Base-by-base conservation (phyloP, 2,329 filamentous ascomycete genomes). In the Teratosphaeria zuluensis region DNA sequence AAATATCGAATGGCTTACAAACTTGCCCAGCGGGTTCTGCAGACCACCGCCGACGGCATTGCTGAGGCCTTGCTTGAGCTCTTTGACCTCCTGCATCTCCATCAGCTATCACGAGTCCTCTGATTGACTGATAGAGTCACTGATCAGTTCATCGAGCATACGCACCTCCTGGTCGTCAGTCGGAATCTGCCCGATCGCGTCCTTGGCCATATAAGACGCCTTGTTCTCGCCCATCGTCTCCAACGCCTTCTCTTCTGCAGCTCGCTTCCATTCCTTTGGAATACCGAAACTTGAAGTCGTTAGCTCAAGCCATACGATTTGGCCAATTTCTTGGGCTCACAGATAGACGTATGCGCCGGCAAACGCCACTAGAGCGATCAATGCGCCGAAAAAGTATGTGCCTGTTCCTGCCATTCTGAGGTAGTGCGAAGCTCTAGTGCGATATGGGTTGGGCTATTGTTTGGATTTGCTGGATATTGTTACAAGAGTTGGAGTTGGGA, bases 191-290 rank as follows among this genome's bases (percentile, higher is more conserved):
- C 61, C 61, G 42, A 71, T 62, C 56, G 63, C 63, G 51, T 65
- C 63, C 56, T 73, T 72, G 38, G 69, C 63, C 56, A 72, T 54
- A 57, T 71, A 71, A 9, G 69, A 71, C 8, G 70, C 68, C 65
- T 80, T 79, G 70, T 80, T 80, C 66, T 80, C 77, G 60, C 78
- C 78, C 76, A 80, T 79, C n/a, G 76, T 78, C 63, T 78, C 69
- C 46, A 80, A 70, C 3, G 77, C 78, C 57, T 74, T 69, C 32
- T 74, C 70, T 63, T 80, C 76, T 61, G 79, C 67, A 61, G 75
- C 71, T 58, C 75, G 74, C 69, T 80, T 79, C 58, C 75, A 62
- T 61, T 76, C 74, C 0, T 74, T 73, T 2, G 77, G 76, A 56
- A 80, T 76, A 53, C 78, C 78, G 66, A 79, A 78, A 57, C 65